Evolutionary conservation across 106 monocot species (phyloP).

Genomic region (Agapanthus africanus): DNA sequence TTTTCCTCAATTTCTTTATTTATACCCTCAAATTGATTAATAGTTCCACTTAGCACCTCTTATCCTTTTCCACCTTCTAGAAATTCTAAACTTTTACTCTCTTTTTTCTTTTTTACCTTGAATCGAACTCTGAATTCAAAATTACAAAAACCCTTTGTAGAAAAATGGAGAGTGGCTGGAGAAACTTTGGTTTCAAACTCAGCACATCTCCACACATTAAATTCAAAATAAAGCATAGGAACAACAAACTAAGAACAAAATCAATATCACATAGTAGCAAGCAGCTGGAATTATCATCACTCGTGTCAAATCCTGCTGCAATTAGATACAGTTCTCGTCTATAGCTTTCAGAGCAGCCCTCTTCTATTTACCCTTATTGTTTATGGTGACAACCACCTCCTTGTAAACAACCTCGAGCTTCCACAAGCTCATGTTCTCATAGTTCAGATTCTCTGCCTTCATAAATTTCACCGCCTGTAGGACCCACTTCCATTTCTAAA

Average conservation of each 20-base stretch:
- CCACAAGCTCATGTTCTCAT: neutral
- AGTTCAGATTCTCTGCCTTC: neutral
- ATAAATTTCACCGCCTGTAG: neutral
- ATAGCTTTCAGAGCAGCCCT: no score
- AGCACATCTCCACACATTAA: neutral
- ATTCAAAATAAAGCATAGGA: neutral
- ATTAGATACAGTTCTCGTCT: conserved; percentile 1
- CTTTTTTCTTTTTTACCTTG: no score
- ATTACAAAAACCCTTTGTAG: no score
- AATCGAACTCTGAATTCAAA: no score
- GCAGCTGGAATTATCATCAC: no score
- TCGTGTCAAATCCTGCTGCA: no score
- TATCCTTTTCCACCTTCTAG: no score
- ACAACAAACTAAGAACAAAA: neutral
- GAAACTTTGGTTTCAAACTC: conserved; percentile 1
- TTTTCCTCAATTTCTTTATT: neutral
- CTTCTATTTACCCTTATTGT: neutral
- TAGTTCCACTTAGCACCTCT: neutral
- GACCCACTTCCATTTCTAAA: no score
- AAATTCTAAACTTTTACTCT: no score
- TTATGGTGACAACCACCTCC: neutral
- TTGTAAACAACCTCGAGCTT: conserved; percentile 1
- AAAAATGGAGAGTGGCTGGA: no score
- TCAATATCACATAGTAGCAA: no score
- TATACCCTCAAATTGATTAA: neutral